These are phyloP conservation scores for Persicaria tinctoria DNA, from an alignment of 148 eudicot species.

Conservation along the genomic window DNA sequence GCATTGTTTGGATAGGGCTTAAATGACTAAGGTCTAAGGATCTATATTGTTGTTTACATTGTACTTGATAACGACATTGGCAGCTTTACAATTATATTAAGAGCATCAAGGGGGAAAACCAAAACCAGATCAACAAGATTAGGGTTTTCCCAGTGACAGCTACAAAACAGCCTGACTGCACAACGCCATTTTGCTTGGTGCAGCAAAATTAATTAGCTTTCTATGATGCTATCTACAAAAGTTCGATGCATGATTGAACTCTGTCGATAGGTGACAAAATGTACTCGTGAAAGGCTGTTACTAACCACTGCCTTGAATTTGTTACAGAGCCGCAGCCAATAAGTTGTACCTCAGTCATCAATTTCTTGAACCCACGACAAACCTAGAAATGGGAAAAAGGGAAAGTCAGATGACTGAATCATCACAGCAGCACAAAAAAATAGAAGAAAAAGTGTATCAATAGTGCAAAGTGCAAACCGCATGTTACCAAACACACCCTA, in stretches of 20 bases:
- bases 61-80: neutral
- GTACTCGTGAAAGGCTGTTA: neutral
- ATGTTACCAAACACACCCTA: no score
- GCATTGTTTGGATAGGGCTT: neutral
- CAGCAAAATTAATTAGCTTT: conserved; percentile 13
- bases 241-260: conserved; percentile 11
- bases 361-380: conserved; percentile 72
- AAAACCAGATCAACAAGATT: neutral
- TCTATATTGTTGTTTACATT: neutral
- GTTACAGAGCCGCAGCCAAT: neutral
- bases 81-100: neutral
- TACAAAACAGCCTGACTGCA: conserved; percentile 14
- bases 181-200: conserved; percentile 15
- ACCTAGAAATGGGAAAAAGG: conserved; percentile 32
- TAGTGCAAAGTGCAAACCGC: no score
- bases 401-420: neutral
- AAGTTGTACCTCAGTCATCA: conserved; percentile 40
- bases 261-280: conserved; percentile 8
- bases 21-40: neutral
- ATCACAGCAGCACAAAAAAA: neutral
- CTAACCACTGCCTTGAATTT: neutral
- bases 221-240: conserved; percentile 9
- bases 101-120: neutral
- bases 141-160: neutral
- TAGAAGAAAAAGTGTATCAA: neutral